These are phyloP conservation scores for Iris pallida DNA, from an alignment of 116 monocot species.

Conservation along the genomic window DNA sequence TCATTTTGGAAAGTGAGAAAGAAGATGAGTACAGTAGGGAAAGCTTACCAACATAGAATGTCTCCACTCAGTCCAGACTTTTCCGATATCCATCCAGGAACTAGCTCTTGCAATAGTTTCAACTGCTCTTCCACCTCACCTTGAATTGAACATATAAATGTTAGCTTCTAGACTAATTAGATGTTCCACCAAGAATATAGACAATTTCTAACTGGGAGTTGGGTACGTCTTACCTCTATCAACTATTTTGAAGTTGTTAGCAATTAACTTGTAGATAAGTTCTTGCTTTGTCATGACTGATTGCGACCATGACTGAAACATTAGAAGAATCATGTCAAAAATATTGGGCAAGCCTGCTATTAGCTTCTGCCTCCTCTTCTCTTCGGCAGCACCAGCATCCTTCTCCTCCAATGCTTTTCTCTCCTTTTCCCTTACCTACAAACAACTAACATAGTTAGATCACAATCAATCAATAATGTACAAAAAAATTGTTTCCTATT, in stretches of 20 bases:
- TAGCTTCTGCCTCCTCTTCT: slow-evolving; percentile 48
- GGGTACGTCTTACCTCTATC: slow-evolving; percentile 48
- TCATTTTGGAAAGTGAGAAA: too few relatives aligned
- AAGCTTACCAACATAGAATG: slow-evolving; percentile 48
- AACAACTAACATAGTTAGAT: background rate
- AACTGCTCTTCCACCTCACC: slow-evolving; percentile 23
- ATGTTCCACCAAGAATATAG: too few relatives aligned
- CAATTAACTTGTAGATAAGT: slow-evolving; percentile 68
- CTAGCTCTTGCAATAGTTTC: slow-evolving; percentile 51
- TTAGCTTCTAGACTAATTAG: too few relatives aligned
- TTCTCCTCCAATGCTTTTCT: slow-evolving; percentile 43
- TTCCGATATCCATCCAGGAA: slow-evolving; percentile 76
- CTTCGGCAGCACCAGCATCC: slow-evolving; percentile 30
- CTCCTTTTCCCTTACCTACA: slow-evolving; percentile 75
- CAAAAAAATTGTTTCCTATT: background rate
- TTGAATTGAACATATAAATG: background rate
- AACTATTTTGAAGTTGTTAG: slow-evolving; percentile 44
- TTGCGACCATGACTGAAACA: slow-evolving; percentile 54
- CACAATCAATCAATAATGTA: background rate
- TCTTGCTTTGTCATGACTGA: slow-evolving; percentile 80
- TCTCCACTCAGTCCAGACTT: slow-evolving; percentile 49
- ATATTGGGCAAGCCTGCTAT: slow-evolving; percentile 57
- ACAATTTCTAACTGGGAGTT: too few relatives aligned
- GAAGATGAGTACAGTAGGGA: too few relatives aligned
- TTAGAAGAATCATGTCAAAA: slow-evolving; percentile 66